Base-by-base conservation (phyloP, 306 rosid genomes). In the Neltuma alba region DNA sequence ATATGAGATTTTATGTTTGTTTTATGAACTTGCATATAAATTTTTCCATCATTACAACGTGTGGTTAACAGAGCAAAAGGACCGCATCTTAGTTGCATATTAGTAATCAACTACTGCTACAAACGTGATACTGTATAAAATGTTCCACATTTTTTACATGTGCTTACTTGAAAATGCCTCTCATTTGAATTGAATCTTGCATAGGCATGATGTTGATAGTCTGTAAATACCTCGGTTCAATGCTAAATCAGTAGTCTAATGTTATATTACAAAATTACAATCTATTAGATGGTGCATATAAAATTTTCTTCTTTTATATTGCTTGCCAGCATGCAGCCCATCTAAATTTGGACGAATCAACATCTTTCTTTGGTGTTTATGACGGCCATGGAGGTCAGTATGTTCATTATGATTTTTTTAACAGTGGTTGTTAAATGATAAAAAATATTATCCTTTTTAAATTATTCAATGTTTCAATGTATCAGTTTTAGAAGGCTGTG, bases 331-430 rank as follows among this genome's bases (percentile, higher is more conserved):
- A 95, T 91, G 92, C 98, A 62, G 99, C 99, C 66, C 68, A 80
- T 73, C 94, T 85, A 72, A 83, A 87, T 85, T 82, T 95, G 87
- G 99, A 95, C 48, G 77, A 87, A 21, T 88, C 93, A 28, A 93
- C 99, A 7, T 93, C 98, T 42, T 93, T 90, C 89, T 93, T 95
- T 84, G 99, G 93, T 55, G 99, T 95, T 83, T 95, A 89, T 78
- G 99, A 95, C 70, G 99, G 99, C 33, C 99, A 95, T 86, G 99
- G 99, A 89, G 99, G 98, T 93, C 50, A 28, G 91, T 62, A 54
- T 79, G 15, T 66, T 23, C 33, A 47, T 50, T 78, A 21, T 41
- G 23, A 63, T n/a, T 25, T 69, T 55, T 31, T 20, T 10, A 25
- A 60, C 27, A 15, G 34, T 48, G 38, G 28, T 38, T 67, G 14